phyloP scores from a whole-genome alignment of 2,329 filamentous ascomycete species.

The Eurotiales sp. region DNA sequence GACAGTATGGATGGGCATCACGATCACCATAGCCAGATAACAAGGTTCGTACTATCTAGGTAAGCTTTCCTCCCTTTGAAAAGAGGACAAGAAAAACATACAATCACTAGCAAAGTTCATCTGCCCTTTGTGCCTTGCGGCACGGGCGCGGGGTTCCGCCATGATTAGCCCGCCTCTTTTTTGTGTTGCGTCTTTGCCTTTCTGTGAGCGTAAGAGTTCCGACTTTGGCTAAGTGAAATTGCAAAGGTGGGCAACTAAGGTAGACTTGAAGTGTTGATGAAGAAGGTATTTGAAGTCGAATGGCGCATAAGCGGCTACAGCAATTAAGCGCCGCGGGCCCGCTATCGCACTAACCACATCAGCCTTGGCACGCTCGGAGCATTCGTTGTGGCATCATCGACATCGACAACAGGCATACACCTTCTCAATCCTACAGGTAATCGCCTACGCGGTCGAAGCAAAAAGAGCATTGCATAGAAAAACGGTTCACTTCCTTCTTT shows the following conservation, averaged over 20 bases:
- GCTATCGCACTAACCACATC: background rate
- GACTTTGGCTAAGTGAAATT: background rate
- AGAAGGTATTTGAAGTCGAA: too few species aligned
- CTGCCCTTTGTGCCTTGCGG: constrained; percentile 75
- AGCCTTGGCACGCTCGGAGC: constrained; percentile 2
- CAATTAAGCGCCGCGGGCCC: background rate
- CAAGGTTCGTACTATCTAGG: constrained; percentile 35
- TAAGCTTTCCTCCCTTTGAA: constrained; percentile 1
- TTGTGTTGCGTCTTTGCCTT: constrained; percentile 4
- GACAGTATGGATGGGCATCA: constrained; percentile 58
- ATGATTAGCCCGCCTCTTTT: too few species aligned
- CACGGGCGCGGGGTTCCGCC: constrained; percentile 73
- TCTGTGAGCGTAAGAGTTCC: background rate
- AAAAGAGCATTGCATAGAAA: background rate
- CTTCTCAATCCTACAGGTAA: too few species aligned
- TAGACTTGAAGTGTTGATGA: background rate
- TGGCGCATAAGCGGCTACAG: background rate
- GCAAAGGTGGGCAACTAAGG: background rate
- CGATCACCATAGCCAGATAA: constrained; percentile 46
- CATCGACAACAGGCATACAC: background rate
- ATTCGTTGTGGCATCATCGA: constrained; percentile 1
- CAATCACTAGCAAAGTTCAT: constrained; percentile 74
- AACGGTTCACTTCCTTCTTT: too few species aligned
- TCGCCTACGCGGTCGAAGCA: background rate
- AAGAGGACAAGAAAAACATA: too few species aligned